phyloP scores from a whole-genome alignment of 1,284 basidiomycete species.

The Heterobasidion parviporum region DNA sequence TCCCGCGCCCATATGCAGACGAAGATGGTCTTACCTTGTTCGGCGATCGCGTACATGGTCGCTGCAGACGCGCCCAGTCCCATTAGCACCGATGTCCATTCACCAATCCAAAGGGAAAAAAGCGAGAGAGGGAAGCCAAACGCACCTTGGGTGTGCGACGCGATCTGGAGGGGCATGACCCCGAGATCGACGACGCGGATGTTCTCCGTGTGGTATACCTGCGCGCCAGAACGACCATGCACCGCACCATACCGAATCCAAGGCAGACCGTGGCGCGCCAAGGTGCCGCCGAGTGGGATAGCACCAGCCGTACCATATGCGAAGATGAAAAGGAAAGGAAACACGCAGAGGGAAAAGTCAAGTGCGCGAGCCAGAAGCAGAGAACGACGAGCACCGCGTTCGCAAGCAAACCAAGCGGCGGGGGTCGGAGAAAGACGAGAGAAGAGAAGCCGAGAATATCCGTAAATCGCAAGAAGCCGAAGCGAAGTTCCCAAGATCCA shows the following conservation, averaged over 20 bases:
- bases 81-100: not conserved
- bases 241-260: too few species aligned
- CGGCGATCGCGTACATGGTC: constrained; percentile 2
- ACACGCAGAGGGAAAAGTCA: too few species aligned
- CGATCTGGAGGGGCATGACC: constrained; percentile 15
- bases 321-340: not conserved
- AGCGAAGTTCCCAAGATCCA: too few species aligned
- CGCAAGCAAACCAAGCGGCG: too few species aligned
- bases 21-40: not conserved
- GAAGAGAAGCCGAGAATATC: too few species aligned
- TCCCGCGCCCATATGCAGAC: not conserved
- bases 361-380: too few species aligned
- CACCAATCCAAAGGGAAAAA: not conserved
- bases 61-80: not conserved
- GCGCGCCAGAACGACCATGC: not conserved
- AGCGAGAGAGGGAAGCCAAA: not conserved
- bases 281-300: too few species aligned
- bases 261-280: too few species aligned
- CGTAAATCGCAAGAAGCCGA: too few species aligned
- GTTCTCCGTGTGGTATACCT: constrained; percentile 23
- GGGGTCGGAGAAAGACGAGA: too few species aligned
- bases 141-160: constrained; percentile 12
- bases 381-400: too few species aligned
- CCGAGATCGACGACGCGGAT: constrained; percentile 24
- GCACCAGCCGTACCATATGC: not conserved